Conservation (phyloP, 768 basidiomycete species). For the Naganishia friedmannii region DNA sequence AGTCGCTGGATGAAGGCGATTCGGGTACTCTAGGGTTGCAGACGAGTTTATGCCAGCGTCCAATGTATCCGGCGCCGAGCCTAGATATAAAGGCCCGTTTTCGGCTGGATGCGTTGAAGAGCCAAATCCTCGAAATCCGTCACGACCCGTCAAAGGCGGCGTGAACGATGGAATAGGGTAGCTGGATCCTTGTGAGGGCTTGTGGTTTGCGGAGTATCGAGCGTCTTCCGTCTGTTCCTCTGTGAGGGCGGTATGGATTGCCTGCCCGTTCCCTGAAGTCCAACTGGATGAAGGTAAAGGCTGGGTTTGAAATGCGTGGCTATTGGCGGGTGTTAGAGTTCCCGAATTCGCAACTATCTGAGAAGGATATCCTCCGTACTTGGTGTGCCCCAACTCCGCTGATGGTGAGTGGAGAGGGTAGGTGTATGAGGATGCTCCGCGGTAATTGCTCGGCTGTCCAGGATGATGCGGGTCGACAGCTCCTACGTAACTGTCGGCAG, state of each 20-base stretch:
- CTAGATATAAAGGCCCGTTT: background rate
- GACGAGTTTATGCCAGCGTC: background rate
- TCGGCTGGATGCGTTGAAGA: background rate
- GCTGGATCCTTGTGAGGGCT: background rate
- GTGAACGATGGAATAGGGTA: slow-evolving; percentile 12
- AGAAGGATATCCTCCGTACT: slow-evolving; percentile 13
- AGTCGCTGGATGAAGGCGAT: background rate
- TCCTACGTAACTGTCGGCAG: background rate
- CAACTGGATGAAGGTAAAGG: slow-evolving; percentile 10
- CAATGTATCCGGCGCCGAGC: slow-evolving; percentile 3
- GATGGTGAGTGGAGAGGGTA: slow-evolving; percentile 2
- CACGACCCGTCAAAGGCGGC: slow-evolving; percentile 19
- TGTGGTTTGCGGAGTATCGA: slow-evolving; percentile 9
- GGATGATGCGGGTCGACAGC: background rate
- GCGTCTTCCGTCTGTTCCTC: background rate
- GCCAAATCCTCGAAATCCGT: slow-evolving; percentile 12
- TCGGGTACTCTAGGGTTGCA: background rate
- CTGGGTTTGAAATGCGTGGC: slow-evolving; percentile 14
- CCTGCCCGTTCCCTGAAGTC: background rate
- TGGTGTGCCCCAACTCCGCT: background rate
- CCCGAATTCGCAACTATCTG: background rate
- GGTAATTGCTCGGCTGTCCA: slow-evolving; percentile 6
- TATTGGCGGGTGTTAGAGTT: slow-evolving; percentile 7
- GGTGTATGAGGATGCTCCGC: slow-evolving; percentile 5
- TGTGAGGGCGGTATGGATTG: background rate